Evolutionary conservation across 2,329 filamentous ascomycete genomes (phyloP).

Genomic region (Colletotrichum tanaceti): DNA sequence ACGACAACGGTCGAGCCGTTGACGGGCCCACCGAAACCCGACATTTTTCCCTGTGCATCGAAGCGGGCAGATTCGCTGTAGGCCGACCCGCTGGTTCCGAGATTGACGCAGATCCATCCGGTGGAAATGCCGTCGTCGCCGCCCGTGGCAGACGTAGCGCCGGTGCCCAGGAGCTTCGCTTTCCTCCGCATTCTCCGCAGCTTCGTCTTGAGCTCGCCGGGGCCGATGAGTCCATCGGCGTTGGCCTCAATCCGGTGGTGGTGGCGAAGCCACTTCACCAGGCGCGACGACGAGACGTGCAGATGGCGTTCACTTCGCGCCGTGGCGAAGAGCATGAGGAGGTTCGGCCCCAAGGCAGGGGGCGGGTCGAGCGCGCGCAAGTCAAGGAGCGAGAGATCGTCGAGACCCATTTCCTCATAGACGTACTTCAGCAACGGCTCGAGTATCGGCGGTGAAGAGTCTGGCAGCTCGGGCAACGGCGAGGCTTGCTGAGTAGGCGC

Average conservation of each 20-base stretch:
- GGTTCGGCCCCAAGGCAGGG: constrained; percentile 85
- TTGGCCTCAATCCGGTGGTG: constrained; percentile 78
- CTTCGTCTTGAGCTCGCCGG: constrained; percentile 92
- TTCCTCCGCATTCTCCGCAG: constrained; percentile 82
- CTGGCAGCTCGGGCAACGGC: constrained; percentile 68
- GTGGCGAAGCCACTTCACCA: constrained; percentile 85
- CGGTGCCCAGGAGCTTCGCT: constrained; percentile 81
- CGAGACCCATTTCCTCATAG: constrained; percentile 86
- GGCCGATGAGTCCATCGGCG: constrained; percentile 88
- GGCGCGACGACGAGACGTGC: constrained; percentile 88
- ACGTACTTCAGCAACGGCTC: constrained; percentile 79
- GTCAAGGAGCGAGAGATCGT: constrained; percentile 83
- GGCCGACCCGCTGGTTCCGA: constrained; percentile 76
- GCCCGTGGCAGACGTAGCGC: constrained; percentile 70
- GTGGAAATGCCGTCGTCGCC: constrained; percentile 89
- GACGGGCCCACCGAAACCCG: constrained; percentile 77
- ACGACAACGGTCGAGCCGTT: constrained; percentile 66
- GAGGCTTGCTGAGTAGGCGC: constrained; percentile 60
- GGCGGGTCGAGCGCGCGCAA: constrained; percentile 86
- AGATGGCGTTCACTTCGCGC: constrained; percentile 93
- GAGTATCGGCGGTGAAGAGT: constrained; percentile 77
- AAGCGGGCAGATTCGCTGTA: constrained; percentile 57
- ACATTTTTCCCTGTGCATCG: constrained; percentile 67
- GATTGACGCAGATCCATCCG: constrained; percentile 95
- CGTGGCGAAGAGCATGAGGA: constrained; percentile 93